Conservation (phyloP, 768 basidiomycete species). For the Podaxis sp. region DNA sequence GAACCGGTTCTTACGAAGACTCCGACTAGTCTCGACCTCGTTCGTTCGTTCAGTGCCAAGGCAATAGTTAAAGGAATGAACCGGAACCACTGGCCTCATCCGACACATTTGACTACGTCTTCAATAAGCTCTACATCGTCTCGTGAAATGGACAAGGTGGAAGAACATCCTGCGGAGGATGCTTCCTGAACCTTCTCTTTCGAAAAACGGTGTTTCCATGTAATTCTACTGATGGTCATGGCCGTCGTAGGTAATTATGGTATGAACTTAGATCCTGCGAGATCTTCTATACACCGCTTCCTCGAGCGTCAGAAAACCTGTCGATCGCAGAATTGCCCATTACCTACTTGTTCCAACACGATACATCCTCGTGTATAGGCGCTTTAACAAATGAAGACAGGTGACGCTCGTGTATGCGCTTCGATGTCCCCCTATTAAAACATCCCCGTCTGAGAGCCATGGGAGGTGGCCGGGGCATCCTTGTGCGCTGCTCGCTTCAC, state of each 20-base stretch:
- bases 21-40: background rate
- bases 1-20: slow-evolving; percentile 4
- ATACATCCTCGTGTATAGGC: background rate
- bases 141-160: background rate
- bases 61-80: background rate
- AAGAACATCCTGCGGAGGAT: background rate
- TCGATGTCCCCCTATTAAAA: background rate
- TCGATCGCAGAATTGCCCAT: background rate
- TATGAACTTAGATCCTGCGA: background rate
- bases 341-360: background rate
- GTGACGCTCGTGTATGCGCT: background rate
- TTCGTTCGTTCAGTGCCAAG: background rate
- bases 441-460: background rate
- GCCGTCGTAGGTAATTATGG: background rate
- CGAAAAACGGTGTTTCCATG: background rate
- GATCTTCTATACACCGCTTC: background rate
- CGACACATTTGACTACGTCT: background rate
- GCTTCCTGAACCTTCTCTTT: background rate
- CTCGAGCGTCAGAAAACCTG: background rate
- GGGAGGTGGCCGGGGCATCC: background rate
- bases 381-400: background rate
- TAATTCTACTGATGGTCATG: background rate
- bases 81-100: background rate
- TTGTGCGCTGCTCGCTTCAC: background rate
- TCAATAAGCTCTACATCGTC: background rate